Evolutionary conservation across 805 yeast genomes (phyloP), one percentile per base, ranked within the genome.

Genomic region (Torulaspora delbrueckii): DNA sequence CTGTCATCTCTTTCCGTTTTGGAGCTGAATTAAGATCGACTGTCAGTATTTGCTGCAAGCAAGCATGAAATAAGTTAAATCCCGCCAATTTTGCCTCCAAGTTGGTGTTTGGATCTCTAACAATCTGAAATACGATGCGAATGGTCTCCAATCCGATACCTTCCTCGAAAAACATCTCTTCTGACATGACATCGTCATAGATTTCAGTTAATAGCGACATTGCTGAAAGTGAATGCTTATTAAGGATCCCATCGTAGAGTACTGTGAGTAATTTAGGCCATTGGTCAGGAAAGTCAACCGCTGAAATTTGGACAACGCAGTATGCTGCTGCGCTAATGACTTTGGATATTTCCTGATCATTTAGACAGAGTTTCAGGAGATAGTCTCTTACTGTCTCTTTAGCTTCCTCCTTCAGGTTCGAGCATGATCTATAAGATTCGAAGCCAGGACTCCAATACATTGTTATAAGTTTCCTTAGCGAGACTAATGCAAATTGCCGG

Each of bases 221-320:
- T 0, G 83, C 79, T 13, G 86, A 86, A 25, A 78, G 42, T 2
- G 63, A 55, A 2, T 58, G 56, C 1, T 52, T 28, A 8, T 69
- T 58, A 8, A 63, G 56, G 28, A 77, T 70, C 23, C 64, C 62
- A 1, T 58, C 58, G 55, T 79, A 81, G 16, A 87, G 57, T 5
- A 63, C 63, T 27, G 65, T 58, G 45, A 86, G 60, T 38, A 90
- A 68, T 18, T 72, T 75, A 0, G 97, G 96, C 98, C 98, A 91
- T 60, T 88, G 95, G 59, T 93, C 98, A 0, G 99, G 99, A 58
- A 78, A 91, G 59, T 91, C 99, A 1, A 82, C 85, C 2, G 85
- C 84, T 0, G 96, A 88, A 12, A 91, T 86, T 57, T 86, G 95
- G 4, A 85, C 85, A 13, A 89, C 77, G 12, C 86, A 82, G 52